phyloP scores from a whole-genome alignment of 2,329 filamentous ascomycete species.

The Bipolaris oryzae region DNA sequence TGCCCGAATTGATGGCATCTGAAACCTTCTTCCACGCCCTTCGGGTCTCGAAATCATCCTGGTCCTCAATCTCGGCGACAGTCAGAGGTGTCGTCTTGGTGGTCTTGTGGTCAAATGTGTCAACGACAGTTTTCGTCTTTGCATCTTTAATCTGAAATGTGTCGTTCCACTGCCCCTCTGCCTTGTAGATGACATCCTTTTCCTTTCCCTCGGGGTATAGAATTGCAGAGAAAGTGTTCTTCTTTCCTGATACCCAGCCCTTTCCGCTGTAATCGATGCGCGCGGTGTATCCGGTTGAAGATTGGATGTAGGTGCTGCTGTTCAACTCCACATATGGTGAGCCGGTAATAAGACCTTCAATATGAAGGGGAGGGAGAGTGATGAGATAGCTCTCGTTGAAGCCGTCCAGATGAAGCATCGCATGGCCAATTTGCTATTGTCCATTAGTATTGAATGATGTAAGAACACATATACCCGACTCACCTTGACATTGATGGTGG shows the following conservation, averaged over 20 bases:
- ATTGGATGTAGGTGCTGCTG: constrained; percentile 81
- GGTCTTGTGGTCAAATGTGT: constrained; percentile 55
- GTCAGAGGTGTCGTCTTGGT: constrained; percentile 67
- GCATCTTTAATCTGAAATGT: constrained; percentile 78
- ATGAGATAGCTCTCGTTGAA: constrained; percentile 81
- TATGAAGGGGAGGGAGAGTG: constrained; percentile 87
- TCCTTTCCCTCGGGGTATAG: constrained; percentile 73
- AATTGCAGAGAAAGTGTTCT: constrained; percentile 82
- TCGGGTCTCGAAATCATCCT: constrained; percentile 86
- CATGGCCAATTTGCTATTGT: constrained; percentile 78
- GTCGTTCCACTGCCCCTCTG: constrained; percentile 89
- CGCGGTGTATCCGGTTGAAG: constrained; percentile 82
- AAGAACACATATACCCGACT: not conserved
- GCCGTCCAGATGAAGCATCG: constrained; percentile 74
- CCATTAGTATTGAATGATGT: constrained; percentile 6
- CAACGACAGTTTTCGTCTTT: constrained; percentile 52
- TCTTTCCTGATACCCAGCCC: constrained; percentile 94
- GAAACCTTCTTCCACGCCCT: constrained; percentile 89
- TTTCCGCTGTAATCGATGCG: constrained; percentile 93
- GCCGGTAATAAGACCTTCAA: constrained; percentile 87
- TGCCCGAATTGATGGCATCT: constrained; percentile 76
- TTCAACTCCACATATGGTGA: constrained; percentile 92
- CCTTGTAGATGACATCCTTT: constrained; percentile 78
- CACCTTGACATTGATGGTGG: constrained; percentile 86
- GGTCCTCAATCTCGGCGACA: constrained; percentile 74